Evolutionary conservation across 202 grass and related monocot species (phyloP).

Genomic region (Digitaria exilis): DNA sequence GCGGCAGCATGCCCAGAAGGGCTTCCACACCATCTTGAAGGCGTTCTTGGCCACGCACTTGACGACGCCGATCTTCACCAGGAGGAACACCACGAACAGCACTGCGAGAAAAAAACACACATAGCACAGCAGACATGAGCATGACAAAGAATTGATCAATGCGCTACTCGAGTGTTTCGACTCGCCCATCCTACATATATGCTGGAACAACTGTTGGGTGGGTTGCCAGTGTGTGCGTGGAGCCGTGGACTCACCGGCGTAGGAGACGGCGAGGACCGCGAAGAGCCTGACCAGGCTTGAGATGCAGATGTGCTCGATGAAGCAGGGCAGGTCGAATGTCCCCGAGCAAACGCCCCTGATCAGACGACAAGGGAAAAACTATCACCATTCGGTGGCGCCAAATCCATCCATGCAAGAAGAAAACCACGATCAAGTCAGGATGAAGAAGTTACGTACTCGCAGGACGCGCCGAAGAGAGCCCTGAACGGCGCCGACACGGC

Average conservation of each 20-base stretch:
- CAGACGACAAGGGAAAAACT: neutral
- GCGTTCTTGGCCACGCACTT: constrained; percentile 55
- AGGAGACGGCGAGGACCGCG: constrained; percentile 41
- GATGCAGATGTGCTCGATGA: constrained; percentile 63
- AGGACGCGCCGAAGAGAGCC: constrained; percentile 37
- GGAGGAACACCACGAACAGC: constrained; percentile 45
- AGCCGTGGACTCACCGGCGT: constrained; percentile 47
- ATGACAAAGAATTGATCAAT: no score
- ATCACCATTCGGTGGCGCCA: neutral
- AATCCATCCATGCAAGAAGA: neutral
- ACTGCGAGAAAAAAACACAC: neutral
- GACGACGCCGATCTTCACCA: constrained; percentile 60
- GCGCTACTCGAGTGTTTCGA: no score
- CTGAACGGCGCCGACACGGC: constrained; percentile 44
- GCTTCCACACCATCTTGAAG: constrained; percentile 51
- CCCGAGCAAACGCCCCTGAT: constrained; percentile 55
- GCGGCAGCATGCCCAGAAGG: constrained; percentile 42
- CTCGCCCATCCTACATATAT: no score
- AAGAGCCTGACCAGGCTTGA: constrained; percentile 51
- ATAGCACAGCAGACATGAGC: no score
- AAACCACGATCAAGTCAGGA: no score
- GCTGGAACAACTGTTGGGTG: no score
- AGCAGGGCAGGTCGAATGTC: constrained; percentile 67
- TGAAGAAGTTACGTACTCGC: constrained; percentile 62
- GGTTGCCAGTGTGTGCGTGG: no score